Base-by-base conservation (phyloP, 331 rosid species). In the Phaseolus coccineus region DNA sequence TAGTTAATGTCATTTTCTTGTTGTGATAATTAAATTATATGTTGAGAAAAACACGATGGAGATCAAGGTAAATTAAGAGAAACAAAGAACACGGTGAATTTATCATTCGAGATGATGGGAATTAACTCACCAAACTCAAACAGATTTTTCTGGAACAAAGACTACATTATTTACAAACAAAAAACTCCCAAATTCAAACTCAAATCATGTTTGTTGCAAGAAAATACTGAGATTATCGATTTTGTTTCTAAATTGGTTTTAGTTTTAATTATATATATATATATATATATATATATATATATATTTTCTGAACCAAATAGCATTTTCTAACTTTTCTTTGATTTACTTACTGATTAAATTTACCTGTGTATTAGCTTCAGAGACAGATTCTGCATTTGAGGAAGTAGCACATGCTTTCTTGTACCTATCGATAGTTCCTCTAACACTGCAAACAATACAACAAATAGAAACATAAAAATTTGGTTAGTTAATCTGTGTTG, bases 361-460 rank as follows among this genome's bases (percentile, higher is more conserved):
- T 83, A 89, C 98, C 97, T 93, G 97, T 62, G 94, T 69, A 66
- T 88, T 93, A 59, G 88, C 94, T 88, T 91, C 97, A 25, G 97
- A 70, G 76, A 86, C 85, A 65, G 96, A 91, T 55, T 89, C 96
- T 50, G 89, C 62, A 77, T 83, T 90, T 28, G 98, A 55, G 70
- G 96, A 77, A 83, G 89, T 87, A 50, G 93, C 82, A 9, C 80
- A 78, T 50, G 92, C 92, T 84, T 93, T 91, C 84, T 91, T 93
- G 82, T 93, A 93, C 88, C 94, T 89, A 3, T 89, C 95, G 82
- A 93, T 89, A 44, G 97, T 93, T 76, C 85, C 86, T 79, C 92
- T 93, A 46, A 91, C 98, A 81, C 98, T 93, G 88, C 64, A 61
- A 80, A 61, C 15, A 61, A 12, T 12, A 62, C 46, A 35, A 53